A percentile compares a stretch with the other conserved stretches of the same genome.
phyloP scores from a whole-genome alignment of 1,284 basidiomycete genomes.

The Leccinum insigne region DNA sequence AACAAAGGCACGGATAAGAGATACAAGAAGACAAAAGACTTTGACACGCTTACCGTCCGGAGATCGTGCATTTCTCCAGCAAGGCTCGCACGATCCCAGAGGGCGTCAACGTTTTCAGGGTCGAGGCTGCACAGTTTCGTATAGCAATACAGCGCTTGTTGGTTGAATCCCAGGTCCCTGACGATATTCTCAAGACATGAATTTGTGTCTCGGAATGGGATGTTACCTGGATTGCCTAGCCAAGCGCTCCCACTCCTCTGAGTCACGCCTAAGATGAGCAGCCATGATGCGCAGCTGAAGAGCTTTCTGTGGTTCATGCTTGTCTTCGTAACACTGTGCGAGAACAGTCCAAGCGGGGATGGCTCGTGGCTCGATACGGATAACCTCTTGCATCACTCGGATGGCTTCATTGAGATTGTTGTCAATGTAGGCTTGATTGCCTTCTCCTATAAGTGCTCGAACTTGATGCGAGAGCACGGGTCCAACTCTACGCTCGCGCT shows the following conservation, averaged over 20 bases:
- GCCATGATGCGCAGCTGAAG: constrained; percentile 24
- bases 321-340: constrained; percentile 22
- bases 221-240: constrained; percentile 71
- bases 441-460: constrained; percentile 83
- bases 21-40: not conserved
- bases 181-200: constrained; percentile 52
- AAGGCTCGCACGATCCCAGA: constrained; percentile 90
- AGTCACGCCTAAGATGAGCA: constrained; percentile 84
- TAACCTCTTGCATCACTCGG: constrained; percentile 86
- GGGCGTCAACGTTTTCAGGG: constrained; percentile 78
- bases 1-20: not conserved
- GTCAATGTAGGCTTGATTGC: constrained; percentile 86
- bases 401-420: constrained; percentile 71
- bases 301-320: constrained; percentile 21
- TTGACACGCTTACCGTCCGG: constrained; percentile 49
- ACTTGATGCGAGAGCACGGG: constrained; percentile 83
- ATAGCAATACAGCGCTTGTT: constrained; percentile 93
- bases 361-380: constrained; percentile 90
- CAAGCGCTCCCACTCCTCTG: constrained; percentile 86
- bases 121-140: constrained; percentile 82
- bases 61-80: constrained; percentile 77
- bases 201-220: not conserved
- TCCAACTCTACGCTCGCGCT: constrained; percentile 40
- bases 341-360: constrained; percentile 80
- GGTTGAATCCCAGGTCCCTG: constrained; percentile 69